These are phyloP conservation scores for Vaccinium corymbosum DNA, from an alignment of 148 eudicot species.

Conservation along the genomic window DNA sequence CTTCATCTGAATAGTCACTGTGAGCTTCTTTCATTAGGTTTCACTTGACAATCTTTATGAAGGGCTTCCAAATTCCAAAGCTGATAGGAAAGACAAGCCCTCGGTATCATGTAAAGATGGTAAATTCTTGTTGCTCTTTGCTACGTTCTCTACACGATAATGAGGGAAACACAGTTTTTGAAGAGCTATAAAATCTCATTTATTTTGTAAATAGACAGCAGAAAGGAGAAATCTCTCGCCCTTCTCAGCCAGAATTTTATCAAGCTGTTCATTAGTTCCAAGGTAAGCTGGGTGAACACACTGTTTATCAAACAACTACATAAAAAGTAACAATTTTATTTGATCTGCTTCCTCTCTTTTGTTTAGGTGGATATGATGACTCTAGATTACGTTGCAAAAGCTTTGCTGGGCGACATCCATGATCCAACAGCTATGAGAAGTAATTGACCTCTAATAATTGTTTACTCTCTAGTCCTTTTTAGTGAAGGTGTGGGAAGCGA, in stretches of 20 bases:
- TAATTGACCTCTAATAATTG: constrained; percentile 25
- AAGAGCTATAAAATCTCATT: constrained; percentile 1
- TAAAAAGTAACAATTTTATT: background rate
- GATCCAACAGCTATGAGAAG: constrained; percentile 69
- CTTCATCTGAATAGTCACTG: background rate
- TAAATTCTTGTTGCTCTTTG: constrained; percentile 16
- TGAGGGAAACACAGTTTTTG: background rate
- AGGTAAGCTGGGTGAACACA: constrained; percentile 36
- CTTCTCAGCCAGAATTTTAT: constrained; percentile 77
- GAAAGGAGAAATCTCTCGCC: constrained; percentile 83
- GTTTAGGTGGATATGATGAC: constrained; percentile 69
- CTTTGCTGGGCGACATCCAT: constrained; percentile 72
- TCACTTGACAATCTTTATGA: constrained; percentile 7
- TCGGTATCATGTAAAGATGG: constrained; percentile 52
- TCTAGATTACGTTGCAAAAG: constrained; percentile 72
- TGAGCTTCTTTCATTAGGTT: constrained; percentile 18
- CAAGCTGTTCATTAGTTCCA: constrained; percentile 73
- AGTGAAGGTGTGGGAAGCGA: background rate
- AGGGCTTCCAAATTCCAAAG: constrained; percentile 20
- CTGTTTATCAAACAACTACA: background rate
- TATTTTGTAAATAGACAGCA: constrained; percentile 40
- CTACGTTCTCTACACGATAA: background rate
- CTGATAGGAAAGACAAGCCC: constrained; percentile 22
- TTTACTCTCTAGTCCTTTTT: background rate
- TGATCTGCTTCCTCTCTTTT: background rate